Conservation (phyloP, 768 basidiomycete species). For the Leccinum truebloodii region DNA sequence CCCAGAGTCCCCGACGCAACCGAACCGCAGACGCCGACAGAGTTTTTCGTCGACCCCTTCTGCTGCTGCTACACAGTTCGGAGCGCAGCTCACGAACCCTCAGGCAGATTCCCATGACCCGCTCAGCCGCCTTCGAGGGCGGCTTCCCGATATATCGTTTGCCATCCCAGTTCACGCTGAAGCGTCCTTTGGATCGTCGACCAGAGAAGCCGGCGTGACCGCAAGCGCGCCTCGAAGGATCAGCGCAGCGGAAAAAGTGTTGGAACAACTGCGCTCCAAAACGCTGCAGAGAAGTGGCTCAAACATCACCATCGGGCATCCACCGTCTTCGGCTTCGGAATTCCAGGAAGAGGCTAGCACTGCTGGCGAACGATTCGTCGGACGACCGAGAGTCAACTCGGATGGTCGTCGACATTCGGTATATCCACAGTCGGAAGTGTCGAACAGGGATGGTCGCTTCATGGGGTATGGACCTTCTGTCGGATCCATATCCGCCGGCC, state of each 20-base stretch:
- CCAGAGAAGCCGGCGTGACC: conserved; percentile 36
- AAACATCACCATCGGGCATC: conserved; percentile 15
- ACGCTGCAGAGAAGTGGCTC: conserved; percentile 50
- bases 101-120: conserved; percentile 15
- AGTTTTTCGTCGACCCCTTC: conserved; percentile 30
- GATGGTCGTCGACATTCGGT: conserved; percentile 29
- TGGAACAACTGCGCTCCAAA: conserved; percentile 62
- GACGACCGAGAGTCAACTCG: conserved; percentile 31
- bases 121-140: conserved; percentile 22
- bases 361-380: conserved; percentile 20
- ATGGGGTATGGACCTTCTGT: conserved; percentile 26
- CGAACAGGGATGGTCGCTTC: conserved; percentile 23
- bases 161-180: conserved; percentile 22
- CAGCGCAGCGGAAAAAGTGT: conserved; percentile 68
- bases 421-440: conserved; percentile 26
- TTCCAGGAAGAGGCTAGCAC: conserved; percentile 20
- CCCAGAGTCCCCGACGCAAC: conserved; percentile 33
- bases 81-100: conserved; percentile 11
- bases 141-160: conserved; percentile 23
- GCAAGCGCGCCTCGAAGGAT: conserved; percentile 43
- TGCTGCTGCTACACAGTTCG: conserved; percentile 5
- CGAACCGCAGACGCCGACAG: conserved; percentile 30
- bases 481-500: conserved; percentile 35
- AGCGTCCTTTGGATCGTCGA: conserved; percentile 27
- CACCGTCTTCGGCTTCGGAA: conserved; percentile 14